Percentiles rank a stretch among this genome's conserved stretches.
These are phyloP conservation scores for Bipolaris oryzae DNA, from an alignment of 2,329 filamentous ascomycete species.

Conservation along the genomic window DNA sequence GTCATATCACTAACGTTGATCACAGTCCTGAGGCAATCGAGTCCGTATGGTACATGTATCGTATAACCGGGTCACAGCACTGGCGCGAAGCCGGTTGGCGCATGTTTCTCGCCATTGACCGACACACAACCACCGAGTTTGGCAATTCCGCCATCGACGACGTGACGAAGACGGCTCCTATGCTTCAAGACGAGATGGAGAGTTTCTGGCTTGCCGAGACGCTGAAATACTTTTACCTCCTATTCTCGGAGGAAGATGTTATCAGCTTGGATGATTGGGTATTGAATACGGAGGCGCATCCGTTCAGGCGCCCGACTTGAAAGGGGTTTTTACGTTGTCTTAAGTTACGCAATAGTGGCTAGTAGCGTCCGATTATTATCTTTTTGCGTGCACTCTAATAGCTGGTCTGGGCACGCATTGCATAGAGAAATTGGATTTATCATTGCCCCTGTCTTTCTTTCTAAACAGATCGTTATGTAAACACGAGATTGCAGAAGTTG, in stretches of 20 bases:
- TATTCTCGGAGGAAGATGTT: conserved; percentile 65
- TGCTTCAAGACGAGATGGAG: conserved; percentile 68
- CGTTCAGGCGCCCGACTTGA: conserved; percentile 43
- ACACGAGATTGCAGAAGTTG: too few relatives aligned
- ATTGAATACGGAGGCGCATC: conserved; percentile 58
- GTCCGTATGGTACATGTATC: conserved; percentile 78
- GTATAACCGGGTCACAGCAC: conserved; percentile 69
- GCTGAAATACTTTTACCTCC: conserved; percentile 70
- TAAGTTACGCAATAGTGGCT: too few relatives aligned
- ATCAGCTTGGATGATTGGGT: conserved; percentile 71
- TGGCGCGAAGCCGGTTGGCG: conserved; percentile 74
- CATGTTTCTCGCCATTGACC: conserved; percentile 71
- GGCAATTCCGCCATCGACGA: conserved; percentile 71
- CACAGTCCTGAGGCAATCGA: conserved; percentile 75
- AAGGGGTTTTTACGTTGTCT: neutral
- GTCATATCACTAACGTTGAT: conserved; percentile 7
- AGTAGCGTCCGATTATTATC: too few relatives aligned
- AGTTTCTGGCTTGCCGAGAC: conserved; percentile 76
- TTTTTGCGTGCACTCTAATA: too few relatives aligned
- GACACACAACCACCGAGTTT: conserved; percentile 64
- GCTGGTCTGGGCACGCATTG: too few relatives aligned
- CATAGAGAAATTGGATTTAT: too few relatives aligned
- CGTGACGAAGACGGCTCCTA: conserved; percentile 60
- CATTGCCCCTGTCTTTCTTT: too few relatives aligned
- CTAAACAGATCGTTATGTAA: too few relatives aligned